Evolutionary conservation across 768 basidiomycete genomes (phyloP), one percentile per base, ranked within the genome.

Genomic region (Phlegmacium glaucopus): DNA sequence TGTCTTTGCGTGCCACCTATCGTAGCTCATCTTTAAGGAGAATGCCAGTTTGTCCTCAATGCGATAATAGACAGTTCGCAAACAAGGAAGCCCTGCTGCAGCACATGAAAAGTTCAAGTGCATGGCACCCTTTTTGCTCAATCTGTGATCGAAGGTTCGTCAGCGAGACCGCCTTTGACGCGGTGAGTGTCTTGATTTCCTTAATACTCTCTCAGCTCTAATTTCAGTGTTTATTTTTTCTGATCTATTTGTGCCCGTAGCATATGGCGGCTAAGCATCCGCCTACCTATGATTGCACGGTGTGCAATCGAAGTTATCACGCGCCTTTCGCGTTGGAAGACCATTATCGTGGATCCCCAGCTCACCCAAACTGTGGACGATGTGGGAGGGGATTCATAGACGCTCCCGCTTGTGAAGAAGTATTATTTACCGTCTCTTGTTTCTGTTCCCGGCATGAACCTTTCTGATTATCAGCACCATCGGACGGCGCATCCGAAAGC

Each of bases 301-400:
- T 51, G 12, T 74, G 72, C 54, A 60, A 60, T 29, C 49, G 66
- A 36, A 59, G 52, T 5, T 75, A 63, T 47, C 55, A 61, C 29
- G 67, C 64, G 13, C 64, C 61, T 12, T 64, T 67, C 41, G 68
- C 70, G 2, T 55, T 76, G 16, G 68, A 74, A 11, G 74, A 75
- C 48, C 76, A 78, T 48, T 78, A 72, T 52, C 63, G 73, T 25
- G 76, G 74, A 6, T 70, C 72, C 9, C 50, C 64, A 25, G 57
- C 61, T 4, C 76, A 78, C 55, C 75, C 76, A 1, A 78, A 74
- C 36, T 78, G 76, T 52, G 42, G 55, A 9, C 62, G 66, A 17
- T 78, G 76, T 50, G 70, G 72, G 9, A 57, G 67, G 38, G 77
- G 75, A 3, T 76, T 73, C 42, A 58, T 61, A 28, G 70, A 77